A percentile compares a stretch with the other conserved stretches of the same genome.
These are phyloP conservation scores for Physcomitrellopsis africana DNA, from an alignment of 225 moss, liverwort and hornwort genomes.

Conservation along the genomic window DNA sequence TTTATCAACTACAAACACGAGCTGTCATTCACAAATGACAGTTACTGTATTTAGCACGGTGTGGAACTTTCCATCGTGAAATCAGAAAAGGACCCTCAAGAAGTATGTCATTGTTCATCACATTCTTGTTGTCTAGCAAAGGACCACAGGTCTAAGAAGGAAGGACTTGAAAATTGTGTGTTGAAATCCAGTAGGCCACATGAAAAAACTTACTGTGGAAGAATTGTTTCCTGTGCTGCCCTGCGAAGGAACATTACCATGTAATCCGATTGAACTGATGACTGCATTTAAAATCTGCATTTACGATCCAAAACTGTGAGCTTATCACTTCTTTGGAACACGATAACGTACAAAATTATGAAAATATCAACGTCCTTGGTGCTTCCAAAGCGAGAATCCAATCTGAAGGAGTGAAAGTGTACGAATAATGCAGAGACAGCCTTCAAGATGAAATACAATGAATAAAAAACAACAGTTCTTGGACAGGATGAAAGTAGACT, in stretches of 20 bases:
- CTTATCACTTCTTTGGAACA: background rate
- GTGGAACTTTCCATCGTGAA: background rate
- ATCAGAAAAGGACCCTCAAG: background rate
- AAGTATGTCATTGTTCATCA: background rate
- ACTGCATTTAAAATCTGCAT: slow-evolving; percentile 91
- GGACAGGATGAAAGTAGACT: no score
- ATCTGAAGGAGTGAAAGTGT: background rate
- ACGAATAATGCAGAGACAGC: background rate
- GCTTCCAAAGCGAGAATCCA: background rate
- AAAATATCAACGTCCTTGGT: background rate
- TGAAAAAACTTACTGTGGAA: slow-evolving; percentile 62
- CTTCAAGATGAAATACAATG: background rate
- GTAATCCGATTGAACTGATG: slow-evolving; percentile 83
- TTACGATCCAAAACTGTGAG: slow-evolving; percentile 23
- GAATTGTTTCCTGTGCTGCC: slow-evolving; percentile 53
- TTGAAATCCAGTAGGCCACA: slow-evolving; percentile 12
- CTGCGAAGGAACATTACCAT: slow-evolving; percentile 61
- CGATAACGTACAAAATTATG: background rate
- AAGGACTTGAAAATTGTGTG: slow-evolving; percentile 1
- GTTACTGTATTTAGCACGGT: background rate
- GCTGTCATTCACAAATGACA: background rate
- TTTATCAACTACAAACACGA: slow-evolving; percentile 3
- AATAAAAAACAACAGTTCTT: background rate
- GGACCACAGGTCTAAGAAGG: slow-evolving; percentile 5
- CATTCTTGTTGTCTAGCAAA: background rate